phyloP scores from a whole-genome alignment of 2,329 filamentous ascomycete genomes.

The Venturia effusa region DNA sequence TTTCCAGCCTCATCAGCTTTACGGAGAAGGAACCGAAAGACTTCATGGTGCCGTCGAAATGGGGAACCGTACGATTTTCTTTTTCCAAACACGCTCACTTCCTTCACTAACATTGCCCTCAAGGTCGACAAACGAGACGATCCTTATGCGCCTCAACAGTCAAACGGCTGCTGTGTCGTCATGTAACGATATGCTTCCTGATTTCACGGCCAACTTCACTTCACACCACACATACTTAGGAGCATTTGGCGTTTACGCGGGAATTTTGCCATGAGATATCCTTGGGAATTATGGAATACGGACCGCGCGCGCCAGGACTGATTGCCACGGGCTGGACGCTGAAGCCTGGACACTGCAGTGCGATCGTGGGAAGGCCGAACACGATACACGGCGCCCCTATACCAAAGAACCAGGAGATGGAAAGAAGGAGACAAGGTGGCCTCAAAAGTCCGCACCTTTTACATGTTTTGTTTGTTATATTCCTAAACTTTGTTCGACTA shows the following conservation, averaged over 20 bases:
- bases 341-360: background rate
- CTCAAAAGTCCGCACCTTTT: slow-evolving; percentile 1
- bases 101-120: background rate
- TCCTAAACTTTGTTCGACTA: slow-evolving; percentile 3
- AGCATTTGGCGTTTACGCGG: slow-evolving; percentile 3
- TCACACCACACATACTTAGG: background rate
- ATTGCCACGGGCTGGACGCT: background rate
- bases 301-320: background rate
- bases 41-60: slow-evolving; percentile 97
- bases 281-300: background rate
- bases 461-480: slow-evolving; percentile 4
- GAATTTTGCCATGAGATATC: slow-evolving; percentile 1
- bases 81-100: slow-evolving; percentile 5
- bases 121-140: slow-evolving; percentile 89
- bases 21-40: slow-evolving; percentile 91
- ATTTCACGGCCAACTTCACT: slow-evolving; percentile 18
- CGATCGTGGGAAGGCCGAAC: background rate
- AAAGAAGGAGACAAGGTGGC: background rate
- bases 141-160: slow-evolving; percentile 95
- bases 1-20: slow-evolving; percentile 80
- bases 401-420: background rate
- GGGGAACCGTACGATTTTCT: slow-evolving; percentile 56
- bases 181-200: slow-evolving; percentile 50
- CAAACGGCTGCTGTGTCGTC: slow-evolving; percentile 83
- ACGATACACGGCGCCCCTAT: background rate